These are phyloP conservation scores for Starmerella potacharoeniae DNA, from an alignment of 805 yeast species.

Conservation along the genomic window DNA sequence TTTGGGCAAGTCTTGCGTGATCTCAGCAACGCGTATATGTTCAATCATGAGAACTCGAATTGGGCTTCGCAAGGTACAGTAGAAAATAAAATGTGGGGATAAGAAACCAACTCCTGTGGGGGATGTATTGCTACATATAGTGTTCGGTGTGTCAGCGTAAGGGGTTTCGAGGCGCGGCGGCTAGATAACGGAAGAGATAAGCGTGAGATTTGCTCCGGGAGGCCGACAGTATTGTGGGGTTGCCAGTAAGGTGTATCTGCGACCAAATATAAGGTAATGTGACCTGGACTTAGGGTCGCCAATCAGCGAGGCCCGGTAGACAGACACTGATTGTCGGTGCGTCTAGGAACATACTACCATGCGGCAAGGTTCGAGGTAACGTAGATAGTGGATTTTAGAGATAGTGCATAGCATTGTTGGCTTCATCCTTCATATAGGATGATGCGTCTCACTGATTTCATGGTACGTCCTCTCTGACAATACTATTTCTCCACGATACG, in stretches of 20 bases:
- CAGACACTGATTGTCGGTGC: no score
- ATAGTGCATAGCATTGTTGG: no score
- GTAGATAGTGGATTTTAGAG: no score
- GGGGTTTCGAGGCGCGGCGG: not conserved
- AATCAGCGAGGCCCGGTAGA: no score
- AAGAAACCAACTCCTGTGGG: not conserved
- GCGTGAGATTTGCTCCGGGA: not conserved
- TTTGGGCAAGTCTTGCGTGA: slow-evolving; percentile 9
- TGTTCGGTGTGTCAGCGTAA: not conserved
- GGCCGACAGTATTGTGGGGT: not conserved
- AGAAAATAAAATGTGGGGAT: not conserved
- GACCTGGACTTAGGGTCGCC: no score
- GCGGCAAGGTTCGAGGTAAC: no score
- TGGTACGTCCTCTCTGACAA: no score
- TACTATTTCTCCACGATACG: no score
- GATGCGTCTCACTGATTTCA: no score
- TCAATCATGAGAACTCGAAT: not conserved
- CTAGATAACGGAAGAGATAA: not conserved
- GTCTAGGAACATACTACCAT: no score
- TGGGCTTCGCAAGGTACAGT: not conserved
- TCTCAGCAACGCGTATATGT: slow-evolving; percentile 14
- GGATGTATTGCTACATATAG: not conserved
- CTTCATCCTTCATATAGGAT: no score
- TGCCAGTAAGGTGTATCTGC: not conserved
- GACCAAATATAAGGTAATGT: not conserved